phyloP scores from a whole-genome alignment of 2,329 filamentous ascomycete species.

The Podosphaera xanthii region DNA sequence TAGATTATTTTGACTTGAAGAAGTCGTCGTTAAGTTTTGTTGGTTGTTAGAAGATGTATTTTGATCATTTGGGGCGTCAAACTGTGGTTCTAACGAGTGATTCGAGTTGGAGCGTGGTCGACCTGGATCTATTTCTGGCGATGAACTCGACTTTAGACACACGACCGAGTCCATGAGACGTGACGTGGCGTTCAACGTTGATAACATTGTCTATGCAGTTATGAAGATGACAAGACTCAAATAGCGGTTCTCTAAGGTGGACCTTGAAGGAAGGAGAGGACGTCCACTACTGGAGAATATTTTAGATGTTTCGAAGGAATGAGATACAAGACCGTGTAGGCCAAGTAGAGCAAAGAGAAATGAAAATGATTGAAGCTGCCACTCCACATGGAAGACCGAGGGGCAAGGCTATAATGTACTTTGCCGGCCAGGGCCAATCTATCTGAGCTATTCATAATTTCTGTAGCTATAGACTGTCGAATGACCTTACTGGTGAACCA shows the following conservation, averaged over 20 bases:
- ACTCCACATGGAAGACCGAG: slow-evolving; percentile 14
- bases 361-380: neutral
- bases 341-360: neutral
- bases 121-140: slow-evolving; percentile 11
- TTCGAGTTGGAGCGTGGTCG: slow-evolving; percentile 15
- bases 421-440: neutral
- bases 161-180: slow-evolving; percentile 1
- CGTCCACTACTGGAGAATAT: neutral
- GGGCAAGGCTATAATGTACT: slow-evolving; percentile 3
- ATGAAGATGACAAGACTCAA: neutral
- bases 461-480: neutral
- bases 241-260: neutral
- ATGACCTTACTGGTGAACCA: neutral
- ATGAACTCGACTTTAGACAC: slow-evolving; percentile 13
- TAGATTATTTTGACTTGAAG: slow-evolving; percentile 6
- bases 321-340: neutral
- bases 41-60: slow-evolving; percentile 6
- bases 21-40: slow-evolving; percentile 4
- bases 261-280: neutral
- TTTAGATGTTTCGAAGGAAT: neutral
- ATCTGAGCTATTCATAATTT: neutral
- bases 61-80: slow-evolving; percentile 14
- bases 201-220: neutral
- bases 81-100: slow-evolving; percentile 13
- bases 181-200: neutral